These are phyloP conservation scores for Sinapis alba DNA, from an alignment of 441 rosid genomes.

Conservation along the genomic window DNA sequence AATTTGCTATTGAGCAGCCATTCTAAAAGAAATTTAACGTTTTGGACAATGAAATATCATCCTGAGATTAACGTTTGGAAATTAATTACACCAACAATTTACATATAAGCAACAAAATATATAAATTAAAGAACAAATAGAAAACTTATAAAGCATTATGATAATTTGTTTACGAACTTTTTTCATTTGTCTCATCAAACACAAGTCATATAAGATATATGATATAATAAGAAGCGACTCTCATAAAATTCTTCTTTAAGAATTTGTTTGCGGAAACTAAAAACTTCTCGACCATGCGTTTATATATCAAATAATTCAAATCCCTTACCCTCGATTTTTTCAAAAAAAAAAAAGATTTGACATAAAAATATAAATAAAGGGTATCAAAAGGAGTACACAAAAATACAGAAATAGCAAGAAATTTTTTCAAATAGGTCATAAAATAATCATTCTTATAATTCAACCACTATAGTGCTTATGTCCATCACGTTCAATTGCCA, in stretches of 20 bases:
- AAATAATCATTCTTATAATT: no score
- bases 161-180: not conserved
- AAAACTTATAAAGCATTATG: not conserved
- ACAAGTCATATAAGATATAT: not conserved
- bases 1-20: not conserved
- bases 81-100: not conserved
- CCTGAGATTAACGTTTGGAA: not conserved
- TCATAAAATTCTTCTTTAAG: not conserved
- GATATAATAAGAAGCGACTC: not conserved
- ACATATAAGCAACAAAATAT: not conserved
- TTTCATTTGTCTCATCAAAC: not conserved
- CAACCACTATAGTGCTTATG: no score
- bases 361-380: not conserved
- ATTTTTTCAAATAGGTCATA: no score
- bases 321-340: not conserved
- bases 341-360: no score
- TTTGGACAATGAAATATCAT: not conserved
- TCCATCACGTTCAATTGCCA: no score
- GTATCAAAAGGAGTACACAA: no score
- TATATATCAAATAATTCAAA: no score
- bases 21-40: not conserved
- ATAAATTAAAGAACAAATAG: not conserved
- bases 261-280: not conserved
- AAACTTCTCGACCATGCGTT: not conserved
- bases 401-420: no score